Evolutionary conservation across 192 early-diverging fungal genomes (phyloP).

Genomic region (Funneliformis mosseae): DNA sequence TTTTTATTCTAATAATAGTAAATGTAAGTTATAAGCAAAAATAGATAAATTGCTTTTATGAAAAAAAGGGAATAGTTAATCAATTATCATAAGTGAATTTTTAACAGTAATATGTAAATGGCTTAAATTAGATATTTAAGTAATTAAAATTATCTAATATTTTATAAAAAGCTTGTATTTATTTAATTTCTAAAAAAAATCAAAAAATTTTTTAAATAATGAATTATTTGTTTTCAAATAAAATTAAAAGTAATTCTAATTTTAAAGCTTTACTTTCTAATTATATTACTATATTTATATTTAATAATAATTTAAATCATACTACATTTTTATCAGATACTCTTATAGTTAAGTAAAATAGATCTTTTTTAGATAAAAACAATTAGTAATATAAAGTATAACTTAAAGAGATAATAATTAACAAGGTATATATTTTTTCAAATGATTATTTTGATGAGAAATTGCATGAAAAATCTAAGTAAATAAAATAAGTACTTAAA

Average conservation of each 20-base stretch:
- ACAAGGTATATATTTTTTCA: background rate
- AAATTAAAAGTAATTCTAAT: conserved; percentile 7
- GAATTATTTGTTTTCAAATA: background rate
- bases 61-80: conserved; percentile 13
- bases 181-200: background rate
- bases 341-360: conserved; percentile 9
- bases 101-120: background rate
- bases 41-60: background rate
- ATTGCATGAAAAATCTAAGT: background rate
- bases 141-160: background rate
- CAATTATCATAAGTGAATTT: conserved; percentile 8
- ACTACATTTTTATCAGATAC: conserved; percentile 14
- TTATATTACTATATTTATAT: conserved; percentile 9
- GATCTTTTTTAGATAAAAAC: background rate
- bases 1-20: no score
- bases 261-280: conserved; percentile 11
- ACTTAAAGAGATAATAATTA: background rate
- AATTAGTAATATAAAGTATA: conserved; percentile 7
- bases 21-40: background rate
- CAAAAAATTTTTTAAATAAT: conserved; percentile 8
- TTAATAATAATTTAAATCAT: conserved; percentile 30
- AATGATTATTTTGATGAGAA: background rate
- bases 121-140: background rate
- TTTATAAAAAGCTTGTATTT: background rate
- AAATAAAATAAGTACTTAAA: background rate